Percentiles rank a stretch among this genome's conserved stretches.
Evolutionary conservation across 768 basidiomycete species (phyloP).

Genomic region (Amanita pallidorosea): DNA sequence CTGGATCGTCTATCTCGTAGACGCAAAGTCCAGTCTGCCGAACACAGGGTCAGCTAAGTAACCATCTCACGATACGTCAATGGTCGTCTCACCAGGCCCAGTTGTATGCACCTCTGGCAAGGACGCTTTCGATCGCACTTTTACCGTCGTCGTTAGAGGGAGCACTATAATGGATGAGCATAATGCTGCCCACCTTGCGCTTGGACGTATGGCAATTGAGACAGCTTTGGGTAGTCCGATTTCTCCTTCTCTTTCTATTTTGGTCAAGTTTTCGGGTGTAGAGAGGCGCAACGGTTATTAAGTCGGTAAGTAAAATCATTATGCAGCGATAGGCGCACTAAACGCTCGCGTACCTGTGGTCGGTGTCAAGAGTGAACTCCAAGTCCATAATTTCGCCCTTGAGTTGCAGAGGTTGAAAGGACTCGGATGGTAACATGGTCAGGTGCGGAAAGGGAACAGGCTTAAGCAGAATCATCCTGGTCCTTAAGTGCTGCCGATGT

Average conservation of each 20-base stretch:
- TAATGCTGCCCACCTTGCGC: constrained; percentile 53
- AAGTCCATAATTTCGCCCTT: constrained; percentile 75
- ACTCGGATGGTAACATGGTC: constrained; percentile 45
- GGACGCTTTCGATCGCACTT: constrained; percentile 90
- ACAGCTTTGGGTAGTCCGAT: constrained; percentile 85
- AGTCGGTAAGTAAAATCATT: constrained; percentile 29
- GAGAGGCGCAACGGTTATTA: constrained; percentile 36
- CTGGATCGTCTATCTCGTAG: constrained; percentile 89
- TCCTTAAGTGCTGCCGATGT: constrained; percentile 46
- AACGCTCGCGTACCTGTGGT: constrained; percentile 40
- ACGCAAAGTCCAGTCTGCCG: constrained; percentile 84
- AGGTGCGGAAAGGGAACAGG: constrained; percentile 37
- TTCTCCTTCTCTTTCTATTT: constrained; percentile 75
- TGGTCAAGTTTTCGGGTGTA: constrained; percentile 32
- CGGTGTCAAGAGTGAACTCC: constrained; percentile 60
- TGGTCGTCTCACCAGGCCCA: constrained; percentile 56
- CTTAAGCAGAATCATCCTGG: constrained; percentile 33
- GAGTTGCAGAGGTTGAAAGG: constrained; percentile 49
- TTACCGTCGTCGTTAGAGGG: constrained; percentile 9
- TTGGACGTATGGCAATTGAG: constrained; percentile 91
- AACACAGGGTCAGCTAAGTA: not conserved
- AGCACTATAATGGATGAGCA: constrained; percentile 4
- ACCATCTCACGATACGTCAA: constrained; percentile 1
- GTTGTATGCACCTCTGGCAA: constrained; percentile 83
- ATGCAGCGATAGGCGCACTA: constrained; percentile 11